These are phyloP conservation scores for Penicillium rolfsii DNA, from an alignment of 2,329 filamentous ascomycete genomes.

Conservation along the genomic window DNA sequence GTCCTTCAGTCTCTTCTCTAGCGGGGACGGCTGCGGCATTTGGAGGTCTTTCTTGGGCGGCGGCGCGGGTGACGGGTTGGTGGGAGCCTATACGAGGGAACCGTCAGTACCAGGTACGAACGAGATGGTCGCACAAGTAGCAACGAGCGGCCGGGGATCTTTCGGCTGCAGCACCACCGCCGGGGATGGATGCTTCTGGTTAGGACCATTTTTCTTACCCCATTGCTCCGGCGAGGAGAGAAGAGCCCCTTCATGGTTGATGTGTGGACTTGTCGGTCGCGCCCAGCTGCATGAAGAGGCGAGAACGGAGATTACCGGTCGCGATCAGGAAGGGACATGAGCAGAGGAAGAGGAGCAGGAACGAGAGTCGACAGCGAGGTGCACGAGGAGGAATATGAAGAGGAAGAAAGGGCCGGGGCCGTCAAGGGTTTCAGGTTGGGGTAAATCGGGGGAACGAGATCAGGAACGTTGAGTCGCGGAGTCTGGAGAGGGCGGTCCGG, in stretches of 20 bases:
- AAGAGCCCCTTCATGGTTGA: slow-evolving; percentile 47
- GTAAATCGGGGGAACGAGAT: slow-evolving; percentile 19
- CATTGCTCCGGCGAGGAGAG: slow-evolving; percentile 45
- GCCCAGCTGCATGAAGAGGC: slow-evolving; percentile 30
- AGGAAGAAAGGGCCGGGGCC: slow-evolving; percentile 19
- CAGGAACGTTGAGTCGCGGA: slow-evolving; percentile 22
- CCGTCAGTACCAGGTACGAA: slow-evolving; percentile 25
- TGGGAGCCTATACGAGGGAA: slow-evolving; percentile 46
- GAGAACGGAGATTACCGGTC: slow-evolving; percentile 8
- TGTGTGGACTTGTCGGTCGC: slow-evolving; percentile 26
- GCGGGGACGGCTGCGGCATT: slow-evolving; percentile 59
- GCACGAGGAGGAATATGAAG: slow-evolving; percentile 7
- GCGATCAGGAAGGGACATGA: slow-evolving; percentile 19
- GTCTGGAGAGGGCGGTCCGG: slow-evolving; percentile 19
- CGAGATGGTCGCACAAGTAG: slow-evolving; percentile 20
- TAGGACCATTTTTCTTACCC: slow-evolving; percentile 32
- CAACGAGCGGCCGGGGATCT: slow-evolving; percentile 4
- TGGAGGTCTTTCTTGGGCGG: slow-evolving; percentile 64
- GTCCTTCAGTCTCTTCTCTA: slow-evolving; percentile 78
- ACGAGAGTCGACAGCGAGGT: slow-evolving; percentile 26
- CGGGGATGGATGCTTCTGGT: slow-evolving; percentile 18
- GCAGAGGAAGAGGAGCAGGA: slow-evolving; percentile 24
- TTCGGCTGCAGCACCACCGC: slow-evolving; percentile 23
- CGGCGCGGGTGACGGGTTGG: slow-evolving; percentile 50
- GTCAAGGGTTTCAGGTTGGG: slow-evolving; percentile 20